These are phyloP conservation scores for Nothophytophthora sp. DNA, from an alignment of 352 stramenopile species.

Conservation along the genomic window DNA sequence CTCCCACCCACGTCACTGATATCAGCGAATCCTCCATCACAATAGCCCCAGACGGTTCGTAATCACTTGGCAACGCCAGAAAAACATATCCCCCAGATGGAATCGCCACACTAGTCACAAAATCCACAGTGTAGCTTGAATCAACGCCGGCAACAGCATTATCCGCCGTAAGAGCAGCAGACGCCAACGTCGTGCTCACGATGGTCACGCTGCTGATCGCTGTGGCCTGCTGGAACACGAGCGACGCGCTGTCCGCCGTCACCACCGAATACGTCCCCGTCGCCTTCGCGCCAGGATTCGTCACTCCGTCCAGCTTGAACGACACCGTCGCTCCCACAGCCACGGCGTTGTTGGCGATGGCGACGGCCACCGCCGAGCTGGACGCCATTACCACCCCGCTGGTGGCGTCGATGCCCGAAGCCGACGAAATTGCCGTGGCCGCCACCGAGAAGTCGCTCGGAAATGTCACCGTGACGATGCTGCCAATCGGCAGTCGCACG, in stretches of 20 bases:
- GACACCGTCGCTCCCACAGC: constrained; percentile 23
- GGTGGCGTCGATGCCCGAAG: constrained; percentile 22
- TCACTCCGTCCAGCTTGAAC: constrained; percentile 49
- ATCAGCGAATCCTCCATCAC: constrained; percentile 11
- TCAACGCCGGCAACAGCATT: constrained; percentile 27
- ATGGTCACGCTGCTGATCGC: constrained; percentile 30
- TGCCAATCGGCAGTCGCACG: constrained; percentile 32
- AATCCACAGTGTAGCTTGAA: constrained; percentile 6
- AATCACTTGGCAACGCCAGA: constrained; percentile 19
- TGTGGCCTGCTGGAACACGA: constrained; percentile 23
- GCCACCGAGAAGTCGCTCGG: constrained; percentile 35
- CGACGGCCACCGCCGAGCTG: constrained; percentile 25
- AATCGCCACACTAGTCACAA: constrained; percentile 19
- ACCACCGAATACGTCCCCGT: constrained; percentile 39
- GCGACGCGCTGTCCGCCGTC: constrained; percentile 31
- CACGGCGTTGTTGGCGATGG: constrained; percentile 25
- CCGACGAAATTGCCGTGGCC: constrained; percentile 18
- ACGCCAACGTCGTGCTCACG: constrained; percentile 14
- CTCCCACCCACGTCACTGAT: constrained; percentile 3
- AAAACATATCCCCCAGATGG: constrained; percentile 26
- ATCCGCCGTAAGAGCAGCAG: not conserved
- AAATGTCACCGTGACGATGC: constrained; percentile 37
- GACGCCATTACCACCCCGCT: constrained; percentile 24
- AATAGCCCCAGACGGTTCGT: constrained; percentile 2
- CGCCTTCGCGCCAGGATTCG: constrained; percentile 47